phyloP scores from a whole-genome alignment of 495 filamentous ascomycete genomes.

The Xylaria castorea region DNA sequence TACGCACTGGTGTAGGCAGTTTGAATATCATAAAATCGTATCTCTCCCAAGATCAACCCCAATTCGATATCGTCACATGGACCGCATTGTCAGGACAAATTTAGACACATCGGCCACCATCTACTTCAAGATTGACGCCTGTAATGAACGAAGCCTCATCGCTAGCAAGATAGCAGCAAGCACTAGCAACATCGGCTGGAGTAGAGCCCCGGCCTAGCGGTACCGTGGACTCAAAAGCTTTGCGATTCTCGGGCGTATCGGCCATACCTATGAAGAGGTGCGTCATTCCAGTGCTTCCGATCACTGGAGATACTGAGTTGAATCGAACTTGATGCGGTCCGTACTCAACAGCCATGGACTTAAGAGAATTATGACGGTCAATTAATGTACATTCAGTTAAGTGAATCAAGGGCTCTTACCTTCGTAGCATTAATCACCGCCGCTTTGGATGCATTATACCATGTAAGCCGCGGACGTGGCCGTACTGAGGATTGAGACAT shows the following conservation, averaged over 20 bases:
- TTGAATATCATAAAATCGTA: background rate
- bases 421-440: slow-evolving; percentile 66
- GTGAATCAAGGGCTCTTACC: slow-evolving; percentile 20
- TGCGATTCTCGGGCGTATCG: slow-evolving; percentile 71
- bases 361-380: slow-evolving; percentile 53
- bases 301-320: slow-evolving; percentile 67
- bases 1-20: too few species aligned
- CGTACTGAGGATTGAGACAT: slow-evolving; percentile 42
- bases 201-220: slow-evolving; percentile 70
- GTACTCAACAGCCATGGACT: slow-evolving; percentile 73
- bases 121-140: slow-evolving; percentile 68
- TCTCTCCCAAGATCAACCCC: background rate
- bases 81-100: background rate
- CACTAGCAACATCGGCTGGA: slow-evolving; percentile 70
- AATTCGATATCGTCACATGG: background rate
- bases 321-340: slow-evolving; percentile 70
- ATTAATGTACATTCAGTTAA: background rate
- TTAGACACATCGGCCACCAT: slow-evolving; percentile 57
- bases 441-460: slow-evolving; percentile 74
- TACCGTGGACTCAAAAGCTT: slow-evolving; percentile 70
- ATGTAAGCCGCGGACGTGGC: slow-evolving; percentile 70
- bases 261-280: slow-evolving; percentile 69
- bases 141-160: slow-evolving; percentile 74
- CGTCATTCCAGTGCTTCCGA: slow-evolving; percentile 69
- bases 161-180: slow-evolving; percentile 70